Base-by-base conservation (phyloP, 257 asterid genomes). In the Lycium ferocissimum region DNA sequence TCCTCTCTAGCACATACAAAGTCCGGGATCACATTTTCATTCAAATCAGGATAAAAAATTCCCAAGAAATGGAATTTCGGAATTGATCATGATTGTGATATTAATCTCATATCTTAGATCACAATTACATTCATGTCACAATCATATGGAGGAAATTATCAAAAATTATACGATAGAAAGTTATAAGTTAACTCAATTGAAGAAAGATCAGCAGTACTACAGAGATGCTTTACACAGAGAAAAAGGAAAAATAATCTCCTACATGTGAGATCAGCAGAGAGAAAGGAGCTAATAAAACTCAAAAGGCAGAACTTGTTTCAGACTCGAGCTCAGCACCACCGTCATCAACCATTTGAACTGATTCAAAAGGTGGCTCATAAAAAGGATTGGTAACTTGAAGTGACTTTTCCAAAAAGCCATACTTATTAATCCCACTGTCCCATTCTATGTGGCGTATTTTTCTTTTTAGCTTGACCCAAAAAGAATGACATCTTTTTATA, bases 271-370 rank as follows among this genome's bases (percentile, higher is more conserved):
- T 40, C 58, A 72, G n/a, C 6, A 47, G 59, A 47, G 80, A 9
- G 38, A 6, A 47, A 10, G 12, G 18, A 73, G 1, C 80, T 10
- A 73, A 9, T 38, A 59, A 73, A 73, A 13, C 80, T 45, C 80
- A 73, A 73, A 73, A 5, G 57, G 80, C 53, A 37, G 10, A 47
- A 45, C 80, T 47, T 73, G 54, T 40, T 9, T 71, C 18, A 43
- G 17, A 4, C 58, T 73, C 11, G 1, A 73, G 40, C 40, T 45
- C 43, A 72, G 57, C 57, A 40, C 5, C 80, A 71, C 5, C 2
- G 15, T 43, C 79, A 71, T 43, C 56, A 45, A 6, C 80, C 56
- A 72, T 10, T n/a, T 70, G 79, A 40, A 70, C 56, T 72, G 58
- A 45, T 71, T 72, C 35, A 72, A 72, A 72, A 72, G 57, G 35